Conservation (phyloP, 2,329 filamentous ascomycete species). For the Cladosporium sp. region DNA sequence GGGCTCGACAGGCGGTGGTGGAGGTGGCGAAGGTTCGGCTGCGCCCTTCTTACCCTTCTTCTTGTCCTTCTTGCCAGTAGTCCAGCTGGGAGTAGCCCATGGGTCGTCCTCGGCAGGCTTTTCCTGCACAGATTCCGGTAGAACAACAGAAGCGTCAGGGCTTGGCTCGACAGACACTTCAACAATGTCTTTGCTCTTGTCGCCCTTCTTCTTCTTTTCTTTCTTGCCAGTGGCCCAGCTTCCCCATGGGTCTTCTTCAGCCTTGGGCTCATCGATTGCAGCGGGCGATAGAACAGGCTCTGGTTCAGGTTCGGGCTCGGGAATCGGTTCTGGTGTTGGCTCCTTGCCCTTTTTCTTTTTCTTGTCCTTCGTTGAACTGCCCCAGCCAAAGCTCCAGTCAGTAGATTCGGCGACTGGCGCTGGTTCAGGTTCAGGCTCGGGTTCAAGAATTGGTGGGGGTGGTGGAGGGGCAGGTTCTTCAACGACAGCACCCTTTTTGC, state of each 20-base stretch:
- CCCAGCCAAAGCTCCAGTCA: constrained; percentile 20
- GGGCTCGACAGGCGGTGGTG: constrained; percentile 37
- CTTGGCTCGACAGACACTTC: constrained; percentile 38
- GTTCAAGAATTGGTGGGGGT: constrained; percentile 5
- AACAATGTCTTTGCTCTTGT: constrained; percentile 39
- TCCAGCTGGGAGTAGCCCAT: constrained; percentile 27
- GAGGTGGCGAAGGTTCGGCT: constrained; percentile 46
- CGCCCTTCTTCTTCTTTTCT: constrained; percentile 51
- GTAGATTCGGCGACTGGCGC: constrained; percentile 1
- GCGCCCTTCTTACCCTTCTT: constrained; percentile 51
- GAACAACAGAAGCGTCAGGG: constrained; percentile 41
- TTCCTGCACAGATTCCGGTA: constrained; percentile 43
- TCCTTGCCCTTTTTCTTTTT: constrained; percentile 30
- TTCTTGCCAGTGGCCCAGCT: constrained; percentile 58
- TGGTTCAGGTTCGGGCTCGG: constrained; percentile 28
- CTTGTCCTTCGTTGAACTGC: constrained; percentile 23
- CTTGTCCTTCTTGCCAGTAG: constrained; percentile 54
- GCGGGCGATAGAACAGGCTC: constrained; percentile 41
- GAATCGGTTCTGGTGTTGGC: constrained; percentile 22
- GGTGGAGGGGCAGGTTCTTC: constrained; percentile 19
- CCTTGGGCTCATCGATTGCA: constrained; percentile 51
- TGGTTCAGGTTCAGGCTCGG: constrained; percentile 7
- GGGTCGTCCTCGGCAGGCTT: constrained; percentile 39
- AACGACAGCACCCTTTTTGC: constrained; percentile 30
- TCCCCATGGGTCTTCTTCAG: constrained; percentile 49